These are phyloP conservation scores for Decorospora gaudefroyi DNA, from an alignment of 2,329 filamentous ascomycete species.

Conservation along the genomic window DNA sequence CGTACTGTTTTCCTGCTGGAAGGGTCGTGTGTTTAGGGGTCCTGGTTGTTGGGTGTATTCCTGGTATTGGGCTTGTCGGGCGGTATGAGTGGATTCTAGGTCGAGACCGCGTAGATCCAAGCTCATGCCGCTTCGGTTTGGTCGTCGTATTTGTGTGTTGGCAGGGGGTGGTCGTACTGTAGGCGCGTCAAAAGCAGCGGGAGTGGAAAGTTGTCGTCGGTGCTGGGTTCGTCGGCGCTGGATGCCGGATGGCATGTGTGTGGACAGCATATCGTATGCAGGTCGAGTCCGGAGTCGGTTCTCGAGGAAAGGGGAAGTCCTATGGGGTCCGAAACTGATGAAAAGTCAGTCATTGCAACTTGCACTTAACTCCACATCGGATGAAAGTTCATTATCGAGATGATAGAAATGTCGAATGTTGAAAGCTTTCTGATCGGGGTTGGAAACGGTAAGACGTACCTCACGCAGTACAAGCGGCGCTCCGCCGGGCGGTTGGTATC, in stretches of 20 bases:
- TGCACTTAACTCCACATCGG: neutral
- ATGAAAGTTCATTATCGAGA: constrained; percentile 3
- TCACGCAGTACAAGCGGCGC: constrained; percentile 82
- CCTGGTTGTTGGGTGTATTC: constrained; percentile 41
- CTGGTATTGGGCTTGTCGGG: constrained; percentile 49
- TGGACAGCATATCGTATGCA: constrained; percentile 79
- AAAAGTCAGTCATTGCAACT: constrained; percentile 27
- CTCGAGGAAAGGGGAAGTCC: constrained; percentile 43
- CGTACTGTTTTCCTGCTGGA: constrained; percentile 57
- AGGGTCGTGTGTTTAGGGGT: constrained; percentile 37
- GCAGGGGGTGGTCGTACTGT: constrained; percentile 69
- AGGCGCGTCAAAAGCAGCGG: constrained; percentile 74
- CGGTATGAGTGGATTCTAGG: constrained; percentile 49
- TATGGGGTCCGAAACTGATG: constrained; percentile 48
- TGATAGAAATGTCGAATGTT: neutral
- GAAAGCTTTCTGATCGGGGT: too few relatives aligned
- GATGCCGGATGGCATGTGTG: constrained; percentile 68
- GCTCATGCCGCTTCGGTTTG: constrained; percentile 81
- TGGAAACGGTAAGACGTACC: too few relatives aligned
- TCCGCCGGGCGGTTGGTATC: constrained; percentile 69
- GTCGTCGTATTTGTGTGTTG: constrained; percentile 56
- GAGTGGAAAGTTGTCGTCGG: constrained; percentile 86
- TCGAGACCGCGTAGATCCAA: constrained; percentile 70
- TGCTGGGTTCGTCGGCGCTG: constrained; percentile 76
- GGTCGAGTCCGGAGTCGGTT: constrained; percentile 67